Percentiles rank a stretch among this genome's conserved stretches.
Conservation (phyloP, 108 stramenopile species). For the Nannochloropsis gaditana region DNA sequence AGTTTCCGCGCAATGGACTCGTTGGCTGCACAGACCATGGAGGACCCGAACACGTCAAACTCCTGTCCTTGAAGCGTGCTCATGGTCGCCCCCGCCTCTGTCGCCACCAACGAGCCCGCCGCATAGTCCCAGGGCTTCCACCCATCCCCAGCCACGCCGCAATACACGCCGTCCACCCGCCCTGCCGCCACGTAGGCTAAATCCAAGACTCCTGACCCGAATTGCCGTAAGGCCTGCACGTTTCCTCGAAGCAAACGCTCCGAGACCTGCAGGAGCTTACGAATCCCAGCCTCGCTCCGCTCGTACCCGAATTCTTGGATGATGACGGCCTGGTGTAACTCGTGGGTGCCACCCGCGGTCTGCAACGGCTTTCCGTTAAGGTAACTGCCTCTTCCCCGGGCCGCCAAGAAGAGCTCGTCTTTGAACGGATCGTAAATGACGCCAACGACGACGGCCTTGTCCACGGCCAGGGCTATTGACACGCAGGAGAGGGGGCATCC, state of each 20-base stretch:
- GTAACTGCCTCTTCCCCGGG: conserved; percentile 67
- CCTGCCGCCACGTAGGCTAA: conserved; percentile 45
- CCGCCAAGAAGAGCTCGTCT: conserved; percentile 71
- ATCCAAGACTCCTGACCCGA: conserved; percentile 47
- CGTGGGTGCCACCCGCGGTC: conserved; percentile 20
- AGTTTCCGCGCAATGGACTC: conserved; percentile 21
- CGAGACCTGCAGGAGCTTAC: conserved; percentile 28
- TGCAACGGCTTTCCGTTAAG: conserved; percentile 63
- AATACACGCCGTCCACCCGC: conserved; percentile 43
- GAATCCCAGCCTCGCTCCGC: conserved; percentile 31
- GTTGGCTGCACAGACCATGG: conserved; percentile 27
- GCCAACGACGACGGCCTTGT: conserved; percentile 60
- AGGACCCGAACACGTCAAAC: conserved; percentile 30
- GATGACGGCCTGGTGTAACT: conserved; percentile 27
- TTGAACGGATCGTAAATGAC: conserved; percentile 79
- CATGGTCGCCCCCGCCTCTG: conserved; percentile 30
- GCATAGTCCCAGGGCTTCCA: conserved; percentile 40
- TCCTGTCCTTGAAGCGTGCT: conserved; percentile 1
- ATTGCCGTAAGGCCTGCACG: conserved; percentile 35
- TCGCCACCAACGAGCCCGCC: conserved; percentile 30
- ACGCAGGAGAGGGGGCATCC: conserved; percentile 76
- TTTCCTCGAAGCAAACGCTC: conserved; percentile 20
- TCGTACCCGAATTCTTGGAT: conserved; percentile 41
- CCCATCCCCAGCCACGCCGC: conserved; percentile 24
- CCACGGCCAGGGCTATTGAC: conserved; percentile 69